A percentile compares a stretch with the other conserved stretches of the same genome.
Conservation (phyloP, 2,329 filamentous ascomycete genomes). For the Pseudocercospora musae region DNA sequence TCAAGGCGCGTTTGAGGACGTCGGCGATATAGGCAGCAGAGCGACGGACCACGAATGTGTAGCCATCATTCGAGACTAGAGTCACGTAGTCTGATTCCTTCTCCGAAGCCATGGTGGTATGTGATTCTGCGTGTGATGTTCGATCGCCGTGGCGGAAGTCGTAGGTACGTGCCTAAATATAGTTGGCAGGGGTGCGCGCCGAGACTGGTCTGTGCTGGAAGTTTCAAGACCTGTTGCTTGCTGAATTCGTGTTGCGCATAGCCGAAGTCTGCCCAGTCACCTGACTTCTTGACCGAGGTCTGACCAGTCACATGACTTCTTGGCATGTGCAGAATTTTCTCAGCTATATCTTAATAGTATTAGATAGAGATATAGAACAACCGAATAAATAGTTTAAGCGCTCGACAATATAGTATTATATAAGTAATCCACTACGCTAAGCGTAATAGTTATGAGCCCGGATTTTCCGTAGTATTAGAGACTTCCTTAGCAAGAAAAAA, state of each 20-base stretch:
- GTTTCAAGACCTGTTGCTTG: background rate
- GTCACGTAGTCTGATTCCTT: conserved; percentile 66
- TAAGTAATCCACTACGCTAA: too few species aligned
- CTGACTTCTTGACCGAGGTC: too few species aligned
- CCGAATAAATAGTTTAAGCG: too few species aligned
- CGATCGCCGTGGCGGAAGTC: background rate
- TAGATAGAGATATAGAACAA: too few species aligned
- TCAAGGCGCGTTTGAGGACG: conserved; percentile 71
- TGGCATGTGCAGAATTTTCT: too few species aligned
- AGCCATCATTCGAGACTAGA: conserved; percentile 70
- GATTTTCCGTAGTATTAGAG: too few species aligned
- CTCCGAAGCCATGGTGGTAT: conserved; percentile 6
- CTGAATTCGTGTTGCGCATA: background rate
- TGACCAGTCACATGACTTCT: too few species aligned
- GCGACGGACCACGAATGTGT: conserved; percentile 71
- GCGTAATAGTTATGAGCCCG: too few species aligned
- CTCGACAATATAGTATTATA: too few species aligned
- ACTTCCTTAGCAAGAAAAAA: too few species aligned
- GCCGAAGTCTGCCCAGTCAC: too few species aligned
- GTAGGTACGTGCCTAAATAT: background rate
- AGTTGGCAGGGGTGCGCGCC: background rate
- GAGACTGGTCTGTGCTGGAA: background rate
- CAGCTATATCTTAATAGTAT: too few species aligned
- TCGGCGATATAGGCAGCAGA: conserved; percentile 68
- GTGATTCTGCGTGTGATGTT: background rate